phyloP scores from a whole-genome alignment of 768 basidiomycete genomes.

The Lactarius psammicola region DNA sequence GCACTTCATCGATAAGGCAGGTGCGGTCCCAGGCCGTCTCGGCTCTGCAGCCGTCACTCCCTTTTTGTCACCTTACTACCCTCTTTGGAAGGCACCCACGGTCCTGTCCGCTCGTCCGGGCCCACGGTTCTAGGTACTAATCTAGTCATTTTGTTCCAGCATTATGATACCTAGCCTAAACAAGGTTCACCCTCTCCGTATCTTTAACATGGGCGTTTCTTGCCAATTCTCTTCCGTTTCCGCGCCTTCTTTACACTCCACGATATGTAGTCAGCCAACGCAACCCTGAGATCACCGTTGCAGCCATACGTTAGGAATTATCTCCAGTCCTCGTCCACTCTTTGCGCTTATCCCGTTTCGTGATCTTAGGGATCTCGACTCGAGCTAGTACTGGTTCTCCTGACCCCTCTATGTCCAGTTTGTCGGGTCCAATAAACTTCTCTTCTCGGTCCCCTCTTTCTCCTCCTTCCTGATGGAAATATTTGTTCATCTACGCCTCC shows the following conservation, averaged over 20 bases:
- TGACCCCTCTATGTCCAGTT: conserved; percentile 27
- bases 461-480: conserved; percentile 30
- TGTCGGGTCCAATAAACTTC: conserved; percentile 27
- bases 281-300: conserved; percentile 28
- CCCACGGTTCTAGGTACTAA: conserved; percentile 24
- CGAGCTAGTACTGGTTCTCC: conserved; percentile 17
- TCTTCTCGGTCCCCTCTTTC: conserved; percentile 28
- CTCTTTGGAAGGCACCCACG: conserved; percentile 24
- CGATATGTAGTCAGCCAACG: conserved; percentile 24
- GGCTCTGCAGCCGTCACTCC: conserved; percentile 21
- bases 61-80: conserved; percentile 25
- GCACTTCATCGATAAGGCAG: conserved; percentile 29
- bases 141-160: conserved; percentile 23
- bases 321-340: conserved; percentile 11
- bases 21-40: conserved; percentile 25
- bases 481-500: conserved; percentile 29
- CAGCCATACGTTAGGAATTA: conserved; percentile 13
- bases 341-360: conserved; percentile 22
- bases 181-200: conserved; percentile 27
- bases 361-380: conserved; percentile 24
- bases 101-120: conserved; percentile 28
- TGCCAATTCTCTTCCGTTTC: conserved; percentile 20
- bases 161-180: conserved; percentile 24
- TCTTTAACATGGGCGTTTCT: conserved; percentile 26
- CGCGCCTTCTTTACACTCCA: conserved; percentile 25